These are phyloP conservation scores for Capsicum chinense DNA, from an alignment of 257 asterid species.

Conservation along the genomic window DNA sequence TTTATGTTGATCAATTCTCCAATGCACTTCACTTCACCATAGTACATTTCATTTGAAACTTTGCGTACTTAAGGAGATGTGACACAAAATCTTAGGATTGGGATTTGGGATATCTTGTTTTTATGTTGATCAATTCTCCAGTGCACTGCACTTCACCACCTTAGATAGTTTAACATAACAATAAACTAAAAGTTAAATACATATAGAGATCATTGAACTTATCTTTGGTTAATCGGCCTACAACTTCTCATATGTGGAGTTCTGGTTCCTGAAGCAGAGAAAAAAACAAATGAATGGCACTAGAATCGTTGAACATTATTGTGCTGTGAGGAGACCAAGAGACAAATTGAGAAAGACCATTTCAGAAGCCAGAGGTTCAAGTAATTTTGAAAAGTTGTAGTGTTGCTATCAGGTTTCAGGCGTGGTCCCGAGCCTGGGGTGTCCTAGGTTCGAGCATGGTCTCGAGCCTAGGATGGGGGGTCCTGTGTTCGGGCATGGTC, in stretches of 20 bases:
- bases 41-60: not conserved
- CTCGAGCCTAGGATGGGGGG: no score
- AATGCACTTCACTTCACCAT: not conserved
- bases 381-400: not conserved
- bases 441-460: no score
- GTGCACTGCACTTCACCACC: not conserved
- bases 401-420: not conserved
- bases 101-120: not conserved
- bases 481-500: no score
- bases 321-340: not conserved
- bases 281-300: not conserved
- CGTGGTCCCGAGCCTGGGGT: no score
- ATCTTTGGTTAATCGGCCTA: not conserved
- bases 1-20: no score
- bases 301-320: not conserved
- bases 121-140: constrained; percentile 13
- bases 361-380: not conserved
- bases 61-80: not conserved
- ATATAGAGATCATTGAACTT: constrained; percentile 18
- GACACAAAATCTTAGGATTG: not conserved
- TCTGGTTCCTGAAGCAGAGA: constrained; percentile 8
- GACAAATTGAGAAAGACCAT: not conserved
- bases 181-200: constrained; percentile 14
- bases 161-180: not conserved
- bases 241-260: not conserved